Evolutionary conservation across 169 alveolate species (phyloP).

Genomic region (Plasmodium malariae): DNA sequence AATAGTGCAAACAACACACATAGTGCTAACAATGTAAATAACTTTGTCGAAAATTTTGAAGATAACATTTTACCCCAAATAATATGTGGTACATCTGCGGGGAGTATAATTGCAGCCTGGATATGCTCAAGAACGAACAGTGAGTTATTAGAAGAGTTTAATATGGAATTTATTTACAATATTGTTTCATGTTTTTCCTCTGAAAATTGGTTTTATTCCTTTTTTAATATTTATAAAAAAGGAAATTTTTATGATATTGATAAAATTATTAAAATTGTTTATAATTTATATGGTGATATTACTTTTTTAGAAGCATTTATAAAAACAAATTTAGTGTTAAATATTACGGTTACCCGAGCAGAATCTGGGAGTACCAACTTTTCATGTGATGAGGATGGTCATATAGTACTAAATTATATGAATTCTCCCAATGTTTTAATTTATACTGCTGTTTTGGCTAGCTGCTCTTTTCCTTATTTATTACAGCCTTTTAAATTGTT

Average conservation of each 20-base stretch:
- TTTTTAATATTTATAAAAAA: constrained; percentile 76
- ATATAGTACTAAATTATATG: constrained; percentile 83
- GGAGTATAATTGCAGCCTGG: constrained; percentile 88
- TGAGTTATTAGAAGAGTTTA: constrained; percentile 79
- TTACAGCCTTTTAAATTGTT: constrained; percentile 78
- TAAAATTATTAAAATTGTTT: constrained; percentile 52
- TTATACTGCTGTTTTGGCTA: constrained; percentile 86
- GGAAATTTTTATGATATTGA: constrained; percentile 83
- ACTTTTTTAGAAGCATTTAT: constrained; percentile 87
- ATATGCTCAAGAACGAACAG: constrained; percentile 83
- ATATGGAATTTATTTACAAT: constrained; percentile 63
- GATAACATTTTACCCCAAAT: constrained; percentile 82
- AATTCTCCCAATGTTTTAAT: constrained; percentile 86
- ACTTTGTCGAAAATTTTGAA: constrained; percentile 59
- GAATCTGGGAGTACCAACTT: constrained; percentile 76
- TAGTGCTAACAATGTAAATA: not conserved
- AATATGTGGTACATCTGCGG: constrained; percentile 87
- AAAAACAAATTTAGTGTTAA: constrained; percentile 85
- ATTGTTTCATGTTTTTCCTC: constrained; percentile 78
- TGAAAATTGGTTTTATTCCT: constrained; percentile 75
- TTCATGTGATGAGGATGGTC: constrained; percentile 76
- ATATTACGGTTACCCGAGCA: constrained; percentile 87
- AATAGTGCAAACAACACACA: no score
- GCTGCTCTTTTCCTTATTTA: constrained; percentile 85
- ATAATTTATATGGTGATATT: constrained; percentile 78